A percentile compares a stretch with the other conserved stretches of the same genome.
Conservation (phyloP, 441 rosid species). For the Sinapis alba region DNA sequence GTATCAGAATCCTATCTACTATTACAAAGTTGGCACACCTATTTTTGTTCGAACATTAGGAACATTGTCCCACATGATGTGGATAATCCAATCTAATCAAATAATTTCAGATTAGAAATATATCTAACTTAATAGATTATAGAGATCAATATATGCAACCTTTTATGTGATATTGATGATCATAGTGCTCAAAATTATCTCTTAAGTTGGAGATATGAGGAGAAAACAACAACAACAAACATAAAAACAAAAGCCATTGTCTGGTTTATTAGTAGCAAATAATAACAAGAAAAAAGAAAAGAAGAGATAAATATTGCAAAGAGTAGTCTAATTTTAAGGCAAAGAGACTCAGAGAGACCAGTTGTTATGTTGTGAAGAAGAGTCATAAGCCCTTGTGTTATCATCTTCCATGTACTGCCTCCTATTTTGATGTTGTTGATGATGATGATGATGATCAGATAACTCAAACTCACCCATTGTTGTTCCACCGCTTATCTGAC, state of each 20-base stretch:
- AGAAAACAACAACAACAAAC: not conserved
- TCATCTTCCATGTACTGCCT: slow-evolving; percentile 61
- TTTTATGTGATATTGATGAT: not conserved
- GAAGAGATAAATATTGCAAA: slow-evolving; percentile 5
- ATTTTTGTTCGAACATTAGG: no score
- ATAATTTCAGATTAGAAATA: no score
- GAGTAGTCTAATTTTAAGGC: not conserved
- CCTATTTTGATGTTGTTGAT: slow-evolving; percentile 45
- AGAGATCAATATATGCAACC: not conserved
- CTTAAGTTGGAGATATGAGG: not conserved
- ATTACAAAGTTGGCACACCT: no score
- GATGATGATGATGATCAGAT: slow-evolving; percentile 33
- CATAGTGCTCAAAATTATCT: not conserved
- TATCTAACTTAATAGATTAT: not conserved
- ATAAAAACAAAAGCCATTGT: slow-evolving; percentile 13
- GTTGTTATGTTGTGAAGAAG: slow-evolving; percentile 57
- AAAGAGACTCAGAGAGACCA: slow-evolving; percentile 59
- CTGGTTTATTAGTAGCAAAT: slow-evolving; percentile 27
- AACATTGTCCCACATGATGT: no score
- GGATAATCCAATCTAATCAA: no score
- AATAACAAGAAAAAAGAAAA: not conserved
- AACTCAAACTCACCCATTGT: slow-evolving; percentile 43
- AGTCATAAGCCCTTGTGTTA: slow-evolving; percentile 55
- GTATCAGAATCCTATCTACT: no score
- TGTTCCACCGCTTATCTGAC: slow-evolving; percentile 46